A percentile compares a stretch with the other conserved stretches of the same genome.
These are phyloP conservation scores for Boletellus deceptivus DNA, from an alignment of 1,284 basidiomycete species.

Conservation along the genomic window DNA sequence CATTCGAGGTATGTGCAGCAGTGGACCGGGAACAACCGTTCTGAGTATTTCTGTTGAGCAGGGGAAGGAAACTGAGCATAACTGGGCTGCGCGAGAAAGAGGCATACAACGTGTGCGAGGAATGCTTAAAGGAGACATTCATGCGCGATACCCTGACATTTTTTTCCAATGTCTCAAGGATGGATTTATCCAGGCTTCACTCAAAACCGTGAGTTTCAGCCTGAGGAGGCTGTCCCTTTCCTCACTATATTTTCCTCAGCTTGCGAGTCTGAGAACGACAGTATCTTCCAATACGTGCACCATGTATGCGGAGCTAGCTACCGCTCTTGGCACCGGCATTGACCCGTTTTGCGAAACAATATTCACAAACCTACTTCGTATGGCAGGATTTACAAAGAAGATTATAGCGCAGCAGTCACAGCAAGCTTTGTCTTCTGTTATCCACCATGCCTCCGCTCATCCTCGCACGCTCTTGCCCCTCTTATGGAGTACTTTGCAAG, in stretches of 20 bases:
- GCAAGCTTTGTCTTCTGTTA: conserved; percentile 63
- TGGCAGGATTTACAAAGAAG: conserved; percentile 96
- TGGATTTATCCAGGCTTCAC: conserved; percentile 76
- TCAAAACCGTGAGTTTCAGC: conserved; percentile 72
- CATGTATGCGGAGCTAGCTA: conserved; percentile 77
- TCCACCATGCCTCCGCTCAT: conserved; percentile 70
- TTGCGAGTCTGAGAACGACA: conserved; percentile 89
- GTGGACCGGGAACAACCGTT: neutral
- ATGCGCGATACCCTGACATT: conserved; percentile 67
- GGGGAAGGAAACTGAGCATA: conserved; percentile 96
- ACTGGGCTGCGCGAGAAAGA: conserved; percentile 87
- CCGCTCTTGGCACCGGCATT: conserved; percentile 64
- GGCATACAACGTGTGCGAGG: conserved; percentile 82
- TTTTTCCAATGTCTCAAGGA: conserved; percentile 77
- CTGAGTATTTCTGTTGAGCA: conserved; percentile 32
- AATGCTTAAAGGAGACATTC: conserved; percentile 86
- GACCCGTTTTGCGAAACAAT: conserved; percentile 80
- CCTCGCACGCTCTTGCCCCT: conserved; percentile 72
- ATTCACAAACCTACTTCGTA: conserved; percentile 73
- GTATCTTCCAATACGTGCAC: conserved; percentile 79
- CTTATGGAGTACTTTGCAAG: conserved; percentile 72
- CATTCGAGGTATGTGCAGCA: conserved; percentile 66
- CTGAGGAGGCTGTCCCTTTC: neutral
- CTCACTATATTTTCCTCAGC: conserved; percentile 42
- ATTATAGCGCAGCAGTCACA: conserved; percentile 89